Conservation (phyloP, 768 basidiomycete genomes). For the Pleurotus citrinopileatus region DNA sequence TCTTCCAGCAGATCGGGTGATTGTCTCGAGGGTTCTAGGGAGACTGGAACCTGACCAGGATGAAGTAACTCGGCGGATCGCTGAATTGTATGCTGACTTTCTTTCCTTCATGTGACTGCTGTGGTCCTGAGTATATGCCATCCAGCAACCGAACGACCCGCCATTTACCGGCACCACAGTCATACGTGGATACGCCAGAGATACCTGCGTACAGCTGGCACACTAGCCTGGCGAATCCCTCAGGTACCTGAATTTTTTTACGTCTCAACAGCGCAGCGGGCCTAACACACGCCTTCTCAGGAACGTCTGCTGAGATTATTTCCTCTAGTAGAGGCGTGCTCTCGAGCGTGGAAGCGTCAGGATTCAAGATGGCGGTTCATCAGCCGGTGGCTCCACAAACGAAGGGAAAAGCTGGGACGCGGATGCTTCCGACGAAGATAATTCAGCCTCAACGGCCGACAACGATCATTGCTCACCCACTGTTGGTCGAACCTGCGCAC, state of each 20-base stretch:
- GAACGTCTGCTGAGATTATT: neutral
- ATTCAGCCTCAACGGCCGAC: neutral
- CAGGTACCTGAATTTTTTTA: neutral
- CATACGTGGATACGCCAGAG: neutral
- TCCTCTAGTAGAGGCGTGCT: constrained; percentile 2
- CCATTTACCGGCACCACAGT: constrained; percentile 15
- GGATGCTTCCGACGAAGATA: constrained; percentile 1
- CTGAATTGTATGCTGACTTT: constrained; percentile 46
- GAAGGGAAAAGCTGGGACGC: neutral
- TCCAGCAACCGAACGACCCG: constrained; percentile 26
- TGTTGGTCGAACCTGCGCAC: neutral
- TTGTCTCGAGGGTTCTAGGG: constrained; percentile 53
- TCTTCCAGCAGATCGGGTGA: constrained; percentile 35
- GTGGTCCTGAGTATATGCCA: constrained; percentile 11
- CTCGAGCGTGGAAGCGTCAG: neutral
- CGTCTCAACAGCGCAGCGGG: neutral
- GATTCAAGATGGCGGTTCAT: neutral
- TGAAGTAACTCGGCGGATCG: constrained; percentile 37
- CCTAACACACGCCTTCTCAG: neutral
- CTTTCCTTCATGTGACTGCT: neutral
- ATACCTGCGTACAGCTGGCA: neutral
- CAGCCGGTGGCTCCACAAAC: neutral
- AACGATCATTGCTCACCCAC: constrained; percentile 5
- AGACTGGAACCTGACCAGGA: constrained; percentile 40
- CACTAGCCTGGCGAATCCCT: neutral